Evolutionary conservation across 164 flowering plant genomes (phyloP).

Genomic region (Berberis vulgaris): DNA sequence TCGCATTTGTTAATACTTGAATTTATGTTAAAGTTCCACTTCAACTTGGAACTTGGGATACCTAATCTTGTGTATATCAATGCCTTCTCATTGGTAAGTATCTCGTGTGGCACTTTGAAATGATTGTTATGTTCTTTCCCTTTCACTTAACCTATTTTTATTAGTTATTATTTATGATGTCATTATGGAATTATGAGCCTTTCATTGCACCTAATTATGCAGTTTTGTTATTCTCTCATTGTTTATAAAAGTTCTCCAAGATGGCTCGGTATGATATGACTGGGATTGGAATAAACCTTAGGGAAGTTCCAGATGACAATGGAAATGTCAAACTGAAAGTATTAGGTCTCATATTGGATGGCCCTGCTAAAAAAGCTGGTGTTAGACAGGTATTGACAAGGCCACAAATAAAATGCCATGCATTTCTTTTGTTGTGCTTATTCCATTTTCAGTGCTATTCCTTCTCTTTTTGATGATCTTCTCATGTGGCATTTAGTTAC

Average conservation of each 20-base stretch:
- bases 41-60: too few relatives aligned
- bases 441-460: not conserved
- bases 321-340: constrained; percentile 73
- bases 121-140: too few relatives aligned
- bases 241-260: constrained; percentile 70
- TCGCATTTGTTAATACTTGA: too few relatives aligned
- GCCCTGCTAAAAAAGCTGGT: constrained; percentile 90
- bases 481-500: too few relatives aligned
- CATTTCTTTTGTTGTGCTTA: not conserved
- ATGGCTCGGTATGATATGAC: constrained; percentile 93
- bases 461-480: not conserved
- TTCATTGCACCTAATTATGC: constrained; percentile 14
- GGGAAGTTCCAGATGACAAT: constrained; percentile 65
- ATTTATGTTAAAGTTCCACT: too few relatives aligned
- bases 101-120: too few relatives aligned
- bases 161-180: not conserved
- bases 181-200: not conserved
- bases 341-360: constrained; percentile 78
- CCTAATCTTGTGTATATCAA: too few relatives aligned
- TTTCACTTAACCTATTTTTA: not conserved
- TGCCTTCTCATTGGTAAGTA: too few relatives aligned
- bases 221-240: constrained; percentile 36
- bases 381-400: constrained; percentile 66
- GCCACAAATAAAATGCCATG: not conserved
- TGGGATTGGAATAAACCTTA: constrained; percentile 89